Evolutionary conservation across 2,329 filamentous ascomycete genomes (phyloP).

Genomic region (Aschersonia sp.): DNA sequence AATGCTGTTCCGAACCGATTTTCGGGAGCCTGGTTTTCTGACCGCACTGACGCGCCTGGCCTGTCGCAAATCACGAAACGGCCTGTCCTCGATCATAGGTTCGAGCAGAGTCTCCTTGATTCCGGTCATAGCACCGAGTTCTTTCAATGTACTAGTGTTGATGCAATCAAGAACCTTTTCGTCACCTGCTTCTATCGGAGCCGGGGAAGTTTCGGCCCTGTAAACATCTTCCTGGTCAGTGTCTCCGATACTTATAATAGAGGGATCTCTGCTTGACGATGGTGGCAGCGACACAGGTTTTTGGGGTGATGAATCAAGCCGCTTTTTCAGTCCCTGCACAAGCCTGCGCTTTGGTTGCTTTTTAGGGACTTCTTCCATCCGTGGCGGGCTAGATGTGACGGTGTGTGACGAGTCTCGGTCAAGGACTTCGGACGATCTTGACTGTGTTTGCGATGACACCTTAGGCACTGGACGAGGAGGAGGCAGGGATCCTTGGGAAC

Average conservation of each 20-base stretch:
- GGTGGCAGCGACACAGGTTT: constrained; percentile 6
- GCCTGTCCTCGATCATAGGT: constrained; percentile 56
- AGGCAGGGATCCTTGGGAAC: constrained; percentile 7
- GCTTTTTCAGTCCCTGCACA: constrained; percentile 19
- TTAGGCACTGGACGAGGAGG: constrained; percentile 18
- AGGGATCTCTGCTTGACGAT: constrained; percentile 19
- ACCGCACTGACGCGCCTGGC: constrained; percentile 49
- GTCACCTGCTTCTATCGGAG: constrained; percentile 15
- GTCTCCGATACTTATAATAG: constrained; percentile 20
- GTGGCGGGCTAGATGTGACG: constrained; percentile 14
- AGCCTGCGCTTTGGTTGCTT: constrained; percentile 17
- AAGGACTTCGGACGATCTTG: constrained; percentile 4
- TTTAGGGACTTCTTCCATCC: constrained; percentile 7
- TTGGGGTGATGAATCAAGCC: constrained; percentile 11
- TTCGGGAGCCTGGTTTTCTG: constrained; percentile 31
- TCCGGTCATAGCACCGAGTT: constrained; percentile 70
- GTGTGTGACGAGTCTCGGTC: constrained; percentile 8
- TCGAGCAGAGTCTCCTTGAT: constrained; percentile 57
- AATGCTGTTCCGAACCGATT: constrained; percentile 30
- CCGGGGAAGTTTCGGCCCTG: constrained; percentile 18
- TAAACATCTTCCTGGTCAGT: constrained; percentile 27
- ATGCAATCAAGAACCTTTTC: constrained; percentile 59
- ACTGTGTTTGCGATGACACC: constrained; percentile 10
- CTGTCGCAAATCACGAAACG: constrained; percentile 53
- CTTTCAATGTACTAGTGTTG: constrained; percentile 61